These are phyloP conservation scores for Teratosphaeriaceae sp. DNA, from an alignment of 2,329 filamentous ascomycete genomes.

Conservation along the genomic window DNA sequence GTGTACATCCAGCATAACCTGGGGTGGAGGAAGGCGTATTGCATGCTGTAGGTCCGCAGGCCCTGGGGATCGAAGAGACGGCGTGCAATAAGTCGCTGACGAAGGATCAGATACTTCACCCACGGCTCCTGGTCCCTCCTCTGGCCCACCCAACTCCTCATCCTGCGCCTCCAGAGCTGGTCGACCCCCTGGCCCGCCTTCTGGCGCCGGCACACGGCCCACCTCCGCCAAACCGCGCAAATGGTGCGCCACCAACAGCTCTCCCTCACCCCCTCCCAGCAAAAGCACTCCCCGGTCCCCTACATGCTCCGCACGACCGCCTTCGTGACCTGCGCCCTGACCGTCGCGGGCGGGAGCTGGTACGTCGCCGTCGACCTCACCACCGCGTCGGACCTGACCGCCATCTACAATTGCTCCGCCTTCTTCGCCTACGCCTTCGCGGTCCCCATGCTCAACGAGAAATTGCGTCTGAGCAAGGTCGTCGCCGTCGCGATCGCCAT, in stretches of 20 bases:
- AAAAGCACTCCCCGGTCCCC: slow-evolving; percentile 49
- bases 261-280: slow-evolving; percentile 48
- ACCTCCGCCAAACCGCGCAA: slow-evolving; percentile 61
- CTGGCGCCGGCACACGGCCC: slow-evolving; percentile 65
- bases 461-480: slow-evolving; percentile 75
- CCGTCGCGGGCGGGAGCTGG: slow-evolving; percentile 87
- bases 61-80: background rate
- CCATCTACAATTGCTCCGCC: slow-evolving; percentile 98
- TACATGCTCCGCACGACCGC: slow-evolving; percentile 78
- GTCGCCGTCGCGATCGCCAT: slow-evolving; percentile 83
- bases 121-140: slow-evolving; percentile 89
- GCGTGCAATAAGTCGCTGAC: background rate
- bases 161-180: slow-evolving; percentile 73
- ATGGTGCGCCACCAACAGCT: slow-evolving; percentile 82
- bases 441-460: slow-evolving; percentile 81
- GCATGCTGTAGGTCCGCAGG: slow-evolving; percentile 66
- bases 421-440: slow-evolving; percentile 99
- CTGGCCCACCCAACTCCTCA: slow-evolving; percentile 76
- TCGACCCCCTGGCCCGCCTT: slow-evolving; percentile 75
- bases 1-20: slow-evolving; percentile 90
- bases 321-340: slow-evolving; percentile 77
- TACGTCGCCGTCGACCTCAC: slow-evolving; percentile 93
- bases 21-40: slow-evolving; percentile 97
- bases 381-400: slow-evolving; percentile 86
- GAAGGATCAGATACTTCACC: slow-evolving; percentile 62